Evolutionary conservation across 768 basidiomycete species (phyloP).

Genomic region (Trametes elegans): DNA sequence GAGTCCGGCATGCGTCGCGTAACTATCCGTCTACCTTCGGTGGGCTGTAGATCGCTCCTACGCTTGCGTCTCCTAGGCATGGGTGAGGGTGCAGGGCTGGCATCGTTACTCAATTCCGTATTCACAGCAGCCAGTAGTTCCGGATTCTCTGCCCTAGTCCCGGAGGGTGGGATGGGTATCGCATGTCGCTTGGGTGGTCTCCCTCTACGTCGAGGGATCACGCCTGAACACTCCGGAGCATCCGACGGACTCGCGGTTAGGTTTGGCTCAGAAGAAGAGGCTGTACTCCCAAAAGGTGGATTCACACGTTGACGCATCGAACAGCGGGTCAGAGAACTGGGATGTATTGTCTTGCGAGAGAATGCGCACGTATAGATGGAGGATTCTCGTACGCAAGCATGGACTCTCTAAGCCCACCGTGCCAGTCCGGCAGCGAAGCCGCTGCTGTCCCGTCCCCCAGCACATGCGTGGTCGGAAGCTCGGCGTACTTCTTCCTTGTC

Average conservation of each 20-base stretch:
- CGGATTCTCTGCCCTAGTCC: neutral
- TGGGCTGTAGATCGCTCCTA: neutral
- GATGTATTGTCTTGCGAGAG: conserved; percentile 3
- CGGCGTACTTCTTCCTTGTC: conserved; percentile 52
- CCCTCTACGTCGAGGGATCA: neutral
- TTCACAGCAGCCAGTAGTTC: neutral
- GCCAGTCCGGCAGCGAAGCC: conserved; percentile 43
- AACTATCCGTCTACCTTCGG: no score
- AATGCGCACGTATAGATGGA: conserved; percentile 18
- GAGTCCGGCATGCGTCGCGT: no score
- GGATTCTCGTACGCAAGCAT: neutral
- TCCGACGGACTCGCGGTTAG: neutral
- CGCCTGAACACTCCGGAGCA: neutral
- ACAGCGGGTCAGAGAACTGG: neutral
- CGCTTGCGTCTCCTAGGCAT: conserved; percentile 1
- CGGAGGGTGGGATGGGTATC: neutral
- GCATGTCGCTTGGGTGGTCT: conserved; percentile 7
- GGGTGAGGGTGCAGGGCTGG: neutral
- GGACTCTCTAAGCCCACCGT: conserved; percentile 29
- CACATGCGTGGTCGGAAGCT: conserved; percentile 52
- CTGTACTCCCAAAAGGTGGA: neutral
- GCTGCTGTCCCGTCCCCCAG: conserved; percentile 44
- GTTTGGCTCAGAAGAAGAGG: neutral
- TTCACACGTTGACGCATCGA: neutral
- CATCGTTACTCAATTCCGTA: neutral